Evolutionary conservation across 78 protist species (phyloP).

Genomic region (slime mould (Dictyostelium discoideum)): dicty_2.7 NC_007088.5:8011501-8012000

Average conservation of each 20-base stretch:
- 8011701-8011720: slow-evolving; percentile 75
- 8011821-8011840: slow-evolving; percentile 57
- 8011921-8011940: slow-evolving; percentile 40
- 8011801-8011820: neutral
- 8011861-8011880: slow-evolving; percentile 61
- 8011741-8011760: slow-evolving; percentile 36
- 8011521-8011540: neutral
- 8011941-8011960: slow-evolving; percentile 69
- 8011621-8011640: too few relatives aligned
- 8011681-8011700: slow-evolving; percentile 9
- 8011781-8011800: neutral
- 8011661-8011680: neutral
- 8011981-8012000: slow-evolving; percentile 50
- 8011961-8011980: slow-evolving; percentile 12
- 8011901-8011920: slow-evolving; percentile 59
- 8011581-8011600: neutral
- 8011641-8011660: too few relatives aligned
- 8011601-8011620: neutral
- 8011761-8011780: slow-evolving; percentile 59
- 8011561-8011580: neutral
- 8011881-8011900: slow-evolving; percentile 79
- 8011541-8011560: neutral
- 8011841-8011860: slow-evolving; percentile 77
- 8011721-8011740: slow-evolving; percentile 74
- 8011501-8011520: slow-evolving; percentile 1